Conservation (phyloP, 2,329 filamentous ascomycete species). For the Penicillium capsulatum region DNA sequence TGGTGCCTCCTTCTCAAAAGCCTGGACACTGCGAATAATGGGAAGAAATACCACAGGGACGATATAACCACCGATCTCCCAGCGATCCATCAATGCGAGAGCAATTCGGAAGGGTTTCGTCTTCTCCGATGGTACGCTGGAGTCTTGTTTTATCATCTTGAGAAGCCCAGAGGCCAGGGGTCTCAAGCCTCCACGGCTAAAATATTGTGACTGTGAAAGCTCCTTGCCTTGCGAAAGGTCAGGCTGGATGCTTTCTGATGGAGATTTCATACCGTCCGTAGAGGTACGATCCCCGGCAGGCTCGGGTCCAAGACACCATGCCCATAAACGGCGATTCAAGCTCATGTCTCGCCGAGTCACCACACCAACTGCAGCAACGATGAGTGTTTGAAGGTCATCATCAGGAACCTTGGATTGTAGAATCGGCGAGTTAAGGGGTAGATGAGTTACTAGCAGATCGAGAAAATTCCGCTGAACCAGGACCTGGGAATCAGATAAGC, state of each 20-base stretch:
- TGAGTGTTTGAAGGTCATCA: slow-evolving; percentile 73
- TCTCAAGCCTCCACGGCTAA: slow-evolving; percentile 71
- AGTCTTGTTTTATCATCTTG: slow-evolving; percentile 64
- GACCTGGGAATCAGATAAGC: slow-evolving; percentile 79
- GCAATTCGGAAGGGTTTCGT: slow-evolving; percentile 87
- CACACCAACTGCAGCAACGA: slow-evolving; percentile 79
- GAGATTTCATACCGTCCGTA: slow-evolving; percentile 26
- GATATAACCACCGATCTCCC: slow-evolving; percentile 90
- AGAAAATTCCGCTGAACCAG: slow-evolving; percentile 92
- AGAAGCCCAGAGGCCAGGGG: slow-evolving; percentile 71
- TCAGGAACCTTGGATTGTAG: slow-evolving; percentile 69
- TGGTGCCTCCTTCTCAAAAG: slow-evolving; percentile 65
- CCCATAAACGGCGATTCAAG: slow-evolving; percentile 88
- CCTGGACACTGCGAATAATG: slow-evolving; percentile 72
- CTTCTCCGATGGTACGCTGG: slow-evolving; percentile 58
- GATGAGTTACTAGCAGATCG: slow-evolving; percentile 82
- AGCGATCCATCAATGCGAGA: slow-evolving; percentile 93
- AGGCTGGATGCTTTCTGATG: slow-evolving; percentile 27
- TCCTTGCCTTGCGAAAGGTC: slow-evolving; percentile 39
- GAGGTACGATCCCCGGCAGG: slow-evolving; percentile 37
- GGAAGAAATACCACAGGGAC: slow-evolving; percentile 86
- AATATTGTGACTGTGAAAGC: slow-evolving; percentile 69
- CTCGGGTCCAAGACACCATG: slow-evolving; percentile 87
- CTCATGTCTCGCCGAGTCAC: slow-evolving; percentile 93
- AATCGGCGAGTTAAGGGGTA: slow-evolving; percentile 78